Conservation (phyloP, 2,329 filamentous ascomycete genomes). For the Colletotrichum salicis region DNA sequence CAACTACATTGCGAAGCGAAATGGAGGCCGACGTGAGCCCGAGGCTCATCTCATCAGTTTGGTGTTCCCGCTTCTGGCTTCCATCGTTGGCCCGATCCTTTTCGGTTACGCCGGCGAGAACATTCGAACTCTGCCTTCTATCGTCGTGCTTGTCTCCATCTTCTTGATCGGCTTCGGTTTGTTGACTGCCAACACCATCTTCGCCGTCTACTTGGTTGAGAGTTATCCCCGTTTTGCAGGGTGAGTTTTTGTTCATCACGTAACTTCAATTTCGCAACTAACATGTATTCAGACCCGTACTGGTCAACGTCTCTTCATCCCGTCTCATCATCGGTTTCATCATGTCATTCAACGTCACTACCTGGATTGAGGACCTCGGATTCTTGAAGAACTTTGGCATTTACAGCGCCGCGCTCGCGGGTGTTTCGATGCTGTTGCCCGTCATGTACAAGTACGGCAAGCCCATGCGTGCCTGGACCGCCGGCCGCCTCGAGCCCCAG, state of each 20-base stretch:
- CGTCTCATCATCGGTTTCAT: constrained; percentile 46
- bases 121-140: constrained; percentile 40
- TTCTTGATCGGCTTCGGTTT: constrained; percentile 45
- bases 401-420: constrained; percentile 46
- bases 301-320: constrained; percentile 48
- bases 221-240: constrained; percentile 43
- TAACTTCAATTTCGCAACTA: neutral
- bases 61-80: constrained; percentile 43
- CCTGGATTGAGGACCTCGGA: constrained; percentile 43
- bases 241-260: constrained; percentile 2
- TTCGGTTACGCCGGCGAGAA: constrained; percentile 45
- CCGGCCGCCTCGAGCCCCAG: constrained; percentile 29
- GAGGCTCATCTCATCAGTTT: constrained; percentile 47
- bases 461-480: constrained; percentile 36
- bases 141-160: constrained; percentile 41
- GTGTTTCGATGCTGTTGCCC: constrained; percentile 44
- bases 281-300: constrained; percentile 41
- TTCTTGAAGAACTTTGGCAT: constrained; percentile 44
- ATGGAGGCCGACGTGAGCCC: constrained; percentile 44
- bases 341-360: constrained; percentile 43
- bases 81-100: constrained; percentile 44
- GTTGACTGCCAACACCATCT: constrained; percentile 42
- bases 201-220: constrained; percentile 48
- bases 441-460: constrained; percentile 41
- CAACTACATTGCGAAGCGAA: constrained; percentile 43